Evolutionary conservation across 768 basidiomycete genomes (phyloP), one percentile per base, ranked within the genome.

Genomic region (Lentinula raphanica): DNA sequence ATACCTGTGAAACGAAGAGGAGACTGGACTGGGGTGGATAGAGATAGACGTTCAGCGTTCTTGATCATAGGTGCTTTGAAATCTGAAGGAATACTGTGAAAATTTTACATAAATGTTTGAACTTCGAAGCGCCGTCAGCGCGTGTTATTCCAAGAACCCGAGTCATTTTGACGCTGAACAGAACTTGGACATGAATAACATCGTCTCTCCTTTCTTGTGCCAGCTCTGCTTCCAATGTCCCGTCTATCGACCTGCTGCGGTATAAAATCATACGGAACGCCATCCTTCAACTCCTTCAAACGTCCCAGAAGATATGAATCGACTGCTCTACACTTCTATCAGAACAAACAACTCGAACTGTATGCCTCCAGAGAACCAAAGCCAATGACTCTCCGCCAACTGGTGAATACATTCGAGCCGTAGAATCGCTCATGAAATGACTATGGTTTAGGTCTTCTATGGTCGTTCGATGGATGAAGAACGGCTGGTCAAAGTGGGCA

Each of bases 401-500:
- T 94, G 64, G 91, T 93, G 73, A 58, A 75, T 64, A 15, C 13
- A 58, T 19, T 56, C 5, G 19, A 35, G 19, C 27, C 29, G 9
- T 53, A 17, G 8, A 25, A 17, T 23, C 23, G 23, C 31, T 32
- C n/a, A 53, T 8, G 11, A 28, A 42, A 48, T 36, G 9, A 31
- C 17, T 58, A 7, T 40, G 27, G 1, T 38, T 19, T 56, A 94
- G 92, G 85, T 92, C 15, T 94, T 90, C 69, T 93, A 86, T 65
- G 92, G 92, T n/a, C 84, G 90, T 32, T 82, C 83, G 45, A 91
- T 93, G 82, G 86, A 85, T 63, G 78, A 85, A 60, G 88, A 90
- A 56, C 79, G 90, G 23, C 73, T 94, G 35, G 81, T 93, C 67
- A 90, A 87, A 76, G 91, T 82, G 64, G 36, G 75, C 50, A 17